Evolutionary conservation across 805 yeast species (phyloP).

Genomic region (Clavispora phyllophila): DNA sequence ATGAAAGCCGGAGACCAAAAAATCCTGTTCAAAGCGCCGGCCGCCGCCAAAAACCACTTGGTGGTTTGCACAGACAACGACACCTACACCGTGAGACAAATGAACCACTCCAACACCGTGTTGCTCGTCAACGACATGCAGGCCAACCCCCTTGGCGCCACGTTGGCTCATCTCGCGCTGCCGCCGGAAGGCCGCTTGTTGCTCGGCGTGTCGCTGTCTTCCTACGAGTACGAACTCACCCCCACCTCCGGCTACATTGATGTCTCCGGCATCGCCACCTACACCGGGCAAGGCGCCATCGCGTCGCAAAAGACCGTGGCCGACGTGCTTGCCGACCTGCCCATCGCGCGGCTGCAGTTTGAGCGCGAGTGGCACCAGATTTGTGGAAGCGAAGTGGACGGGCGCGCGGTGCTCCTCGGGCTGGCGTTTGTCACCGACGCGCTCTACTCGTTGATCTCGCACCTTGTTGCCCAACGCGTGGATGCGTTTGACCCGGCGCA

Average conservation of each 20-base stretch:
- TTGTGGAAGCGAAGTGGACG: slow-evolving; percentile 54
- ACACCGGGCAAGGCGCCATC: slow-evolving; percentile 7
- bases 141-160: slow-evolving; percentile 1
- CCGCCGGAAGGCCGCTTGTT: slow-evolving; percentile 14
- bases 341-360: slow-evolving; percentile 55
- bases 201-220: slow-evolving; percentile 24
- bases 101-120: slow-evolving; percentile 86
- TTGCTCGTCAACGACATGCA: slow-evolving; percentile 38
- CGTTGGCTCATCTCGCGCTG: not conserved
- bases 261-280: slow-evolving; percentile 24
- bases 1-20: slow-evolving; percentile 2
- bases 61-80: slow-evolving; percentile 54
- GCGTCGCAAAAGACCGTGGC: slow-evolving; percentile 16
- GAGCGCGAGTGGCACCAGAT: slow-evolving; percentile 43
- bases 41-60: slow-evolving; percentile 30
- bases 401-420: slow-evolving; percentile 30
- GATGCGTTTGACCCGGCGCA: slow-evolving; percentile 10
- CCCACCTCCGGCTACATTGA: slow-evolving; percentile 24
- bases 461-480: slow-evolving; percentile 18
- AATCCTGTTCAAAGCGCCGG: slow-evolving; percentile 14
- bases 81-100: slow-evolving; percentile 67
- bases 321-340: slow-evolving; percentile 38
- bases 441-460: slow-evolving; percentile 22
- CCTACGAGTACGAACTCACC: slow-evolving; percentile 34
- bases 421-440: slow-evolving; percentile 21